Evolutionary conservation across 139 green algal species (phyloP).

Genomic region (Asterochloris erici): DNA sequence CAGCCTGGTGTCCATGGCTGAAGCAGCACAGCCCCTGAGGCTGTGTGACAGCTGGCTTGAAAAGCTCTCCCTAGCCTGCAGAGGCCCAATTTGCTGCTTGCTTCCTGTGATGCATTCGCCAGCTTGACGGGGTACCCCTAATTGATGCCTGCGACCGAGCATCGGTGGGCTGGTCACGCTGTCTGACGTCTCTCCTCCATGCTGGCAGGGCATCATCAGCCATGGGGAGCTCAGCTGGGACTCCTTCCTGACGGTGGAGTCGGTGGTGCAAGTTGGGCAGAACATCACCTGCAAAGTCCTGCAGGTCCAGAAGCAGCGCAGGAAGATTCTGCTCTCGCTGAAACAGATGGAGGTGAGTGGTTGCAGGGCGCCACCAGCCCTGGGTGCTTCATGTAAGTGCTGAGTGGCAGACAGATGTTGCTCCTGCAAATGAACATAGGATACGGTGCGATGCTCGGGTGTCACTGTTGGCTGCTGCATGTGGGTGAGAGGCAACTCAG

Average conservation of each 20-base stretch:
- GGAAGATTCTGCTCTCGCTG: constrained; percentile 33
- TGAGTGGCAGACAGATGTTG: neutral
- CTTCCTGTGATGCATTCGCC: neutral
- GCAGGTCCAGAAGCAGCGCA: constrained; percentile 12
- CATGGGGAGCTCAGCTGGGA: constrained; percentile 57
- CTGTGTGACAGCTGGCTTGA: too few relatives aligned
- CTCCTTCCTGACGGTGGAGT: constrained; percentile 22
- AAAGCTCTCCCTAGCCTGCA: too few relatives aligned
- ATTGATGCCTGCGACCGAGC: neutral
- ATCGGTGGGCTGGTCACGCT: too few relatives aligned
- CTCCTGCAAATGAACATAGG: neutral
- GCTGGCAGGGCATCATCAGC: constrained; percentile 41
- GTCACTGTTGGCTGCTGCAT: neutral
- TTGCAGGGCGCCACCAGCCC: neutral
- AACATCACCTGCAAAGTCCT: constrained; percentile 29
- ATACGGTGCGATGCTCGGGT: neutral
- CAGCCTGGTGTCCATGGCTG: too few relatives aligned
- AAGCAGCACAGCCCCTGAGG: too few relatives aligned
- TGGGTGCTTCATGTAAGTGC: neutral
- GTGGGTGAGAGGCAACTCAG: too few relatives aligned
- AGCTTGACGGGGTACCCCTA: neutral
- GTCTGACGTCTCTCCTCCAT: neutral
- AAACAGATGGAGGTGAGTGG: constrained; percentile 38
- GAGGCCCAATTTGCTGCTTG: neutral
- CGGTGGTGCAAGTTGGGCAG: constrained; percentile 26